Base-by-base conservation (phyloP, 805 yeast species). In the Candida palmyrensis region DNA sequence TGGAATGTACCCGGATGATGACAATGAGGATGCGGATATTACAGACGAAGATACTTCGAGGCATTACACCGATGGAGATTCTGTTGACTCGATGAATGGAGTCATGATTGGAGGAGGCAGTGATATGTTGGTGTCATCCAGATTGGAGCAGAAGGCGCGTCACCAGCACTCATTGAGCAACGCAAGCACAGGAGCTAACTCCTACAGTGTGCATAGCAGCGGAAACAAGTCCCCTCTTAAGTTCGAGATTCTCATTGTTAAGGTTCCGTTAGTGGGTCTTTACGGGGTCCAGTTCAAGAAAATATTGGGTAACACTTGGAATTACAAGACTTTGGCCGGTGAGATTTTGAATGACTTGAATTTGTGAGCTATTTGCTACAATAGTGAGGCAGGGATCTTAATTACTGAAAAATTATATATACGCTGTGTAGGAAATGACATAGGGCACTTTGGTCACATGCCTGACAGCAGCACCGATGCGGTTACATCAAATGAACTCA, bases 211-310 rank as follows among this genome's bases (percentile, higher is more conserved):
- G 37, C 13, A 19, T 23, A 39, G 36, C n/a, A 43, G 37, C 2
- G 39, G 42, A 6, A 37, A 35, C 2, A 57, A 53, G 37, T 56
- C 67, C 10, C 95, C 95, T 13, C 69, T 90, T 49, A 79, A 82
- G 49, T 89, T 89, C 58, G 97, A 90, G 53, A 84, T 90, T 41
- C 88, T 84, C 54, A 79, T 89, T 42, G 97, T 89, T 25, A 88
- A 88, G 54, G 94, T 89, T 30, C 95, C 96, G 29, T 71, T 89
- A 44, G 83, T 89, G 35, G 87, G 94, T 4, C 67, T 90, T 39
- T 88, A 83, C 44, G 97, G 97, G 58, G 89, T 89, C 30, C 97
- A 90, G 56, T 88, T 89, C 66, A 90, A 90, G 69, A 89, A 89
- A 55, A 72, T 89, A 19, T 73, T 84, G 37, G 97, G 97, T 49